Evolutionary conservation across 2,329 filamentous ascomycete genomes (phyloP).

Genomic region (Colletotrichum godetiae): DNA sequence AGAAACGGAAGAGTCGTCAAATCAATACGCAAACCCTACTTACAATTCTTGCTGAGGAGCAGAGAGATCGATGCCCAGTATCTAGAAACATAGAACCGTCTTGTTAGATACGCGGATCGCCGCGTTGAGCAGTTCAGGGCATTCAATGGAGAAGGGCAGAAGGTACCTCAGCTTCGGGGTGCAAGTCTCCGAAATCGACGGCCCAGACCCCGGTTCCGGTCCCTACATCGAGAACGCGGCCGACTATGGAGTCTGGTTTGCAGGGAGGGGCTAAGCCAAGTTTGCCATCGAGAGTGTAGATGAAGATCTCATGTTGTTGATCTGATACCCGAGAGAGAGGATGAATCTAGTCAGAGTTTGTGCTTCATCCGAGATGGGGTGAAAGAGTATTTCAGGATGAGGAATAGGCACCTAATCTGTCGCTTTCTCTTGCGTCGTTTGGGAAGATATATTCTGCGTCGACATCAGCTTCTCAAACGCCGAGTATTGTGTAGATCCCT

Average conservation of each 20-base stretch:
- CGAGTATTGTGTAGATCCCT: no score
- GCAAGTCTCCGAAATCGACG: slow-evolving; percentile 41
- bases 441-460: not conserved
- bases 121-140: no score
- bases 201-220: slow-evolving; percentile 41
- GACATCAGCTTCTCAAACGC: not conserved
- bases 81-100: not conserved
- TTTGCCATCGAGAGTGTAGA: not conserved
- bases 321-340: not conserved
- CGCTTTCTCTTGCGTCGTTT: not conserved
- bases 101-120: not conserved
- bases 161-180: slow-evolving; percentile 43
- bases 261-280: not conserved
- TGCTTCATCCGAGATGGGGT: no score
- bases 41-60: not conserved
- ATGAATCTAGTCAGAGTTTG: not conserved
- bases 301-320: not conserved
- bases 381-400: not conserved
- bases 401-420: not conserved
- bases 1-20: not conserved
- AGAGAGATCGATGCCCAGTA: not conserved
- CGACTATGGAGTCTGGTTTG: not conserved
- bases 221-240: slow-evolving; percentile 38
- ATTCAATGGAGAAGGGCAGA: not conserved
- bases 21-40: not conserved